Conservation (phyloP, 164 flowering plant genomes). For the Macadamia tetraphylla region DNA sequence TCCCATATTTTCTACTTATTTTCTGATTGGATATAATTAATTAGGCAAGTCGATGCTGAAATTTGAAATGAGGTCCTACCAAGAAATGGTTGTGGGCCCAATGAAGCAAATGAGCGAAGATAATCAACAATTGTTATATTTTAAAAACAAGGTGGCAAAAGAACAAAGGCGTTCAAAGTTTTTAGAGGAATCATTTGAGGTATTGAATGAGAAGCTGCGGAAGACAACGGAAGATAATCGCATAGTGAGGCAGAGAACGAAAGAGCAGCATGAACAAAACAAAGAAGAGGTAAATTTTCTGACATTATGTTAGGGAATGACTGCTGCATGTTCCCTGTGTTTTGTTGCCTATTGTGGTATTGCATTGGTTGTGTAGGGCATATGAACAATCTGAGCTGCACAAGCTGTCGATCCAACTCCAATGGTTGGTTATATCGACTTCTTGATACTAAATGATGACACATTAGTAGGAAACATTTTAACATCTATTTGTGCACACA, state of each 20-base stretch:
- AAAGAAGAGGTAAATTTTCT: conserved; percentile 62
- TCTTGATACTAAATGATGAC: no score
- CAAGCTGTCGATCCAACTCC: no score
- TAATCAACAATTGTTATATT: conserved; percentile 59
- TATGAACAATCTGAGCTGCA: no score
- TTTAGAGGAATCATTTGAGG: conserved; percentile 42
- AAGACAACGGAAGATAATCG: conserved; percentile 47
- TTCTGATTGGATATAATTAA: not conserved
- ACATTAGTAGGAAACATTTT: no score
- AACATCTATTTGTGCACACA: no score
- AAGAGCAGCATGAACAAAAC: conserved; percentile 59
- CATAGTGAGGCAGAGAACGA: conserved; percentile 56
- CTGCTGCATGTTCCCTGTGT: not conserved
- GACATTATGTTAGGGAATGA: no score
- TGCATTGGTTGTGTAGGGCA: no score
- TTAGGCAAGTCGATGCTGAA: conserved; percentile 67
- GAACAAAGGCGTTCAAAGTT: conserved; percentile 42
- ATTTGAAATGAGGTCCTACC: conserved; percentile 72
- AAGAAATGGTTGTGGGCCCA: conserved; percentile 64
- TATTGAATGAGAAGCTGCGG: conserved; percentile 51
- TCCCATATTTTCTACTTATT: not conserved
- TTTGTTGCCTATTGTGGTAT: no score
- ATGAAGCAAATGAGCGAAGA: conserved; percentile 80
- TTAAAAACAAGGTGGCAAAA: conserved; percentile 43
- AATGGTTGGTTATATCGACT: no score